A percentile compares a stretch with the other conserved stretches of the same genome.
phyloP scores from a whole-genome alignment of 176 grass and related monocot species.

The Phyllostachys edulis region DNA sequence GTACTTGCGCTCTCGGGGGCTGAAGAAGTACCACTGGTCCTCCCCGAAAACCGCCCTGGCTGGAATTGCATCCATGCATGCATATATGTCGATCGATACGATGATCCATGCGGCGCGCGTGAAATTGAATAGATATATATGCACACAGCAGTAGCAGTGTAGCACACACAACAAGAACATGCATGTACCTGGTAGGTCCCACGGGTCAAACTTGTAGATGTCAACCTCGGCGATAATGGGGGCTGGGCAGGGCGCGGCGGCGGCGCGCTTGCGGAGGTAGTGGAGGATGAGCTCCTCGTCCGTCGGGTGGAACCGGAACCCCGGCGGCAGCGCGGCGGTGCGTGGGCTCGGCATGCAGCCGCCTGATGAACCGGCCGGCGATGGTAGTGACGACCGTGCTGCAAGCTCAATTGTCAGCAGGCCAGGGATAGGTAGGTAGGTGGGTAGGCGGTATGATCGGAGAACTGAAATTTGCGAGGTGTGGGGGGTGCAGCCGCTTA shows the following conservation, averaged over 20 bases:
- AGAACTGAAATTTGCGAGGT: too few relatives aligned
- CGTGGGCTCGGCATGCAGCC: not conserved
- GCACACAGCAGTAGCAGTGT: too few relatives aligned
- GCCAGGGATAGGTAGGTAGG: too few relatives aligned
- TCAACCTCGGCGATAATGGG: conserved; percentile 53
- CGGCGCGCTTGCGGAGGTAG: conserved; percentile 49
- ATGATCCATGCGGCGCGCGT: too few relatives aligned
- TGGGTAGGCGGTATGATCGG: too few relatives aligned
- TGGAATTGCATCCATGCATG: not conserved
- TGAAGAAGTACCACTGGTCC: conserved; percentile 60
- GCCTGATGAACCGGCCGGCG: not conserved
- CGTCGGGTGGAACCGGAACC: conserved; percentile 56
- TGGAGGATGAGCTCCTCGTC: conserved; percentile 59
- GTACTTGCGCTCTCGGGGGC: conserved; percentile 56
- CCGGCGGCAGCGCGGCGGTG: conserved; percentile 35
- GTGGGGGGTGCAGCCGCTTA: too few relatives aligned
- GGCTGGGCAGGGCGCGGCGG: conserved; percentile 27
- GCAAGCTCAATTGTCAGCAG: conserved; percentile 29
- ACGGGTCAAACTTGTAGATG: conserved; percentile 56
- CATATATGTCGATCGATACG: too few relatives aligned
- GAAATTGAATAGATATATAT: too few relatives aligned
- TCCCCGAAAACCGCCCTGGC: conserved; percentile 42
- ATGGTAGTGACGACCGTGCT: not conserved
- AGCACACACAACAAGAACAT: too few relatives aligned
- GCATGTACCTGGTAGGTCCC: conserved; percentile 42